Evolutionary conservation across 2,329 filamentous ascomycete species (phyloP), one percentile per base, ranked within the genome.

Genomic region (Teratosphaeria pseudoeucalypti): DNA sequence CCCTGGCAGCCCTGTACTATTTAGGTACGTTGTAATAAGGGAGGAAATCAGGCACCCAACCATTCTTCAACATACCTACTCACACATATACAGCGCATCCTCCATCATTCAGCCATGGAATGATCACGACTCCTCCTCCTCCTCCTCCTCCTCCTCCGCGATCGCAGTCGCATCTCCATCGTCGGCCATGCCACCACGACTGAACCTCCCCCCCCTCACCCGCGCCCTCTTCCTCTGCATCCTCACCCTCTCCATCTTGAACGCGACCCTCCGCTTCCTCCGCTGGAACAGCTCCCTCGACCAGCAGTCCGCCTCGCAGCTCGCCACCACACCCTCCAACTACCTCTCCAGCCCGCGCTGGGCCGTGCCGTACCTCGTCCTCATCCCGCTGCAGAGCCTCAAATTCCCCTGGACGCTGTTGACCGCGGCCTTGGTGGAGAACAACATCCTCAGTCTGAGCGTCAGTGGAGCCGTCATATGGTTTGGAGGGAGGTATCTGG

Each of bases 341-440:
- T 73, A 74, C 60, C 62, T 72, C 43, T 64, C 65, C 9, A 65
- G 62, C 43, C 67, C 69, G 26, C 61, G 62, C 57, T 70, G 66
- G 66, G 73, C 73, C 58, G 73, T 82, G 78, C 90, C 92, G 61
- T 97, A 92, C 77, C 81, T 99, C 61, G 89, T 88, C 58, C 82
- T 97, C 62, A 85, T 97, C 52, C 94, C 94, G 6, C 86, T 90
- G 68, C 79, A 86, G 59, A 92, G 91, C 60, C 78, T 95, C 61
- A 82, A 89, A 69, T 96, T 95, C 71, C 94, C 94, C 0, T 99
- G 94, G 94, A 95, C 91, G 0, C 88, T 96, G 64, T 68, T 95
- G 59, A 89, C 89, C 2, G 88, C 91, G 2, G 89, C 91, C 0
- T 82, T 96, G 59, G 90, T 96, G 55, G 94, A 99, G 78, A 88